Base-by-base conservation (phyloP, 345 rosid species). In the Pelargonium nanum region DNA sequence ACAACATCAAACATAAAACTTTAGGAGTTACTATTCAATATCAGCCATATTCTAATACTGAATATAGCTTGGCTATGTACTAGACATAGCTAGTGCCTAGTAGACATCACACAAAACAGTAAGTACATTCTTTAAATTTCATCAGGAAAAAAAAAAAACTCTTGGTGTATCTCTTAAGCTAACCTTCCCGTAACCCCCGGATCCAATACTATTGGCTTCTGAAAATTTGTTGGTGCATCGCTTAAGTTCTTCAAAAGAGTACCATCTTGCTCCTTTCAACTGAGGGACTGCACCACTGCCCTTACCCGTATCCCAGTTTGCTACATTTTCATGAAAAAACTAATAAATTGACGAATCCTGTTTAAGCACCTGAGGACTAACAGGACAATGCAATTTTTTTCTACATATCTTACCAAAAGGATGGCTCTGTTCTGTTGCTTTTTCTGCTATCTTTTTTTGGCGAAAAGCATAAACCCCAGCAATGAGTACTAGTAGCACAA, bases 121-220 rank as follows among this genome's bases (percentile, higher is more conserved):
- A n/a, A n/a, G n/a, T n/a, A n/a, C n/a, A n/a, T n/a, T n/a, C n/a
- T n/a, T n/a, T n/a, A n/a, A n/a, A n/a, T n/a, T n/a, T n/a, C n/a
- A n/a, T n/a, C n/a, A n/a, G n/a, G n/a, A n/a, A n/a, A n/a, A n/a
- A n/a, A n/a, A n/a, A n/a, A n/a, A n/a, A n/a, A n/a, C n/a, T n/a
- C n/a, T n/a, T n/a, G n/a, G n/a, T n/a, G n/a, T n/a, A n/a, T n/a
- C n/a, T n/a, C n/a, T 34, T 10, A 61, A 53, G 65, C 57, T 55
- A 64, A 86, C 96, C 91, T 90, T 83, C 44, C 99, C 99, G 67
- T 86, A 90, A 55, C 96, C 99, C 21, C 99, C 97, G 13, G 85
- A 83, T 20, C 99, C 95, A 58, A 88, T 62, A 57, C 67, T 81
- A 61, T 78, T 88, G 70, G 83, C 69, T 15, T 85, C 83, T 26